phyloP scores from a whole-genome alignment of 306 rosid species.

The Gleditsia sinensis region DNA sequence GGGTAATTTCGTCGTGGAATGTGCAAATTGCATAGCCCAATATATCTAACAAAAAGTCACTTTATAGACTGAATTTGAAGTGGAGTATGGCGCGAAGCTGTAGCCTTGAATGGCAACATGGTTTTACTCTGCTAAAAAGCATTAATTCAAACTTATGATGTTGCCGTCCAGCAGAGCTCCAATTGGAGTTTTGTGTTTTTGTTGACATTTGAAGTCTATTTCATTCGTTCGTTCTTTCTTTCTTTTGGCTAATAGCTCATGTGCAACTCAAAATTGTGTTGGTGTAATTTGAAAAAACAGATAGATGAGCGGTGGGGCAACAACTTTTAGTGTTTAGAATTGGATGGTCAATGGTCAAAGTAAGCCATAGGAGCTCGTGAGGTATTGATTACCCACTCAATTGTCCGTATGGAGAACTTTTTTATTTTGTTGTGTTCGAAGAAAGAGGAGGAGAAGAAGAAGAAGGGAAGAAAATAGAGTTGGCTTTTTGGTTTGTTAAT shows the following conservation, averaged over 20 bases:
- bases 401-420: slow-evolving; percentile 41
- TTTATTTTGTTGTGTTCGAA: slow-evolving; percentile 25
- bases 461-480: slow-evolving; percentile 18
- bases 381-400: slow-evolving; percentile 47
- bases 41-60: slow-evolving; percentile 14
- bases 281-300: no score
- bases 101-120: not conserved
- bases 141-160: not conserved
- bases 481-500: slow-evolving; percentile 33
- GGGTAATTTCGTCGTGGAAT: not conserved
- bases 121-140: not conserved
- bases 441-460: slow-evolving; percentile 25
- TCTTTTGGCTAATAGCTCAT: no score
- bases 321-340: slow-evolving; percentile 1
- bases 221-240: no score
- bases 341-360: slow-evolving; percentile 42
- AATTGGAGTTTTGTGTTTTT: no score
- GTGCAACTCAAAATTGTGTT: not conserved
- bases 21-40: not conserved
- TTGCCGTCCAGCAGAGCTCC: slow-evolving; percentile 22
- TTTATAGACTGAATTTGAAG: slow-evolving; percentile 28
- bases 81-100: slow-evolving; percentile 26
- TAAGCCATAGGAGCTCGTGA: slow-evolving; percentile 34
- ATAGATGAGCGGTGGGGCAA: not conserved
- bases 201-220: no score